phyloP scores from a whole-genome alignment of 2,329 filamentous ascomycete genomes.

The Pseudocercospora eumusae region DNA sequence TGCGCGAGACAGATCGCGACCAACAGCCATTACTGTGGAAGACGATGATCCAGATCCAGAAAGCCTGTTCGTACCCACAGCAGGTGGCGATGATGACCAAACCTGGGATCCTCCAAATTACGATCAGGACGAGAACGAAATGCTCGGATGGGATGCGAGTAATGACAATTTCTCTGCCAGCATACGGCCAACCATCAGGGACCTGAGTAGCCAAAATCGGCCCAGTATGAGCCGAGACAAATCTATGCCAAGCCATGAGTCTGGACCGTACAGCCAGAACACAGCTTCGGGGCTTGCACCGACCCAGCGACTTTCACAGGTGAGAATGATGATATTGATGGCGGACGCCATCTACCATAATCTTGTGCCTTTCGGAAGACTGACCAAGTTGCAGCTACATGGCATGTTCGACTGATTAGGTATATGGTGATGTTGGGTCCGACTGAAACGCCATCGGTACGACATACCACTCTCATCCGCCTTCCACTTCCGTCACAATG shows the following conservation, averaged over 20 bases:
- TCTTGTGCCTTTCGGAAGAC: constrained; percentile 7
- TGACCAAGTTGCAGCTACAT: constrained; percentile 38
- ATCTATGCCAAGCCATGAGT: constrained; percentile 8
- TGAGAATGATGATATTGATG: constrained; percentile 42
- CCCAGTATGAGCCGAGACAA: constrained; percentile 20
- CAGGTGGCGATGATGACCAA: constrained; percentile 64
- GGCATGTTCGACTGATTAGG: constrained; percentile 43
- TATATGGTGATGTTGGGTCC: constrained; percentile 3
- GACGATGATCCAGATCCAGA: constrained; percentile 63
- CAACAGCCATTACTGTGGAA: constrained; percentile 47
- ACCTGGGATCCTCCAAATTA: constrained; percentile 71
- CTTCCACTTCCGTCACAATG: constrained; percentile 54
- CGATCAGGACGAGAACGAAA: constrained; percentile 64
- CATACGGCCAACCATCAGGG: constrained; percentile 49
- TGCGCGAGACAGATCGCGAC: constrained; percentile 28
- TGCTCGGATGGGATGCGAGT: constrained; percentile 73
- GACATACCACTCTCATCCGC: not conserved
- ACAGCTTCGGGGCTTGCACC: constrained; percentile 58
- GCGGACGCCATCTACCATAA: constrained; percentile 6
- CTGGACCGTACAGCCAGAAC: constrained; percentile 13
- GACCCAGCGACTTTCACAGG: constrained; percentile 72
- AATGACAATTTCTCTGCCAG: constrained; percentile 58
- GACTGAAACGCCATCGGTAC: not conserved
- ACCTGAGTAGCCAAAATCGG: constrained; percentile 37
- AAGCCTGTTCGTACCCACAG: constrained; percentile 65